These are phyloP conservation scores for Cordyceps farinosa DNA, from an alignment of 2,329 filamentous ascomycete genomes.

Conservation along the genomic window DNA sequence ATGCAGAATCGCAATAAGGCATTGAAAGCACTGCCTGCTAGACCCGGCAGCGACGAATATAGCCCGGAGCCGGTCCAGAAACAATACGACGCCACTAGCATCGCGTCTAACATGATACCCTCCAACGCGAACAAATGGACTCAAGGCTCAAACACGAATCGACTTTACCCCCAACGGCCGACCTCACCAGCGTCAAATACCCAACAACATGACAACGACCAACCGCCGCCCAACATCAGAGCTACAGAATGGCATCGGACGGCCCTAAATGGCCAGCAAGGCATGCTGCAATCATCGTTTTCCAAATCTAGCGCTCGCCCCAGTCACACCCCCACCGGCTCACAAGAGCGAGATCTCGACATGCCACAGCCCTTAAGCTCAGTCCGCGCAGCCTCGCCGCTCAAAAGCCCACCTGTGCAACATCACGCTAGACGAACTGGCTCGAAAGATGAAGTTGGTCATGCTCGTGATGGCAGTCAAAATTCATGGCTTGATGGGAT, in stretches of 20 bases:
- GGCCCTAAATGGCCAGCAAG: conserved; percentile 20
- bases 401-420: conserved; percentile 18
- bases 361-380: conserved; percentile 71
- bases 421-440: conserved; percentile 28
- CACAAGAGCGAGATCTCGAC: conserved; percentile 11
- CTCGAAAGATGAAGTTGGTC: conserved; percentile 31
- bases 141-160: not conserved
- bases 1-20: conserved; percentile 42
- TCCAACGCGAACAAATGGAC: not conserved
- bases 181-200: not conserved
- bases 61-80: conserved; percentile 20
- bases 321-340: conserved; percentile 1
- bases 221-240: conserved; percentile 12
- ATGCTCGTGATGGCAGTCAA: conserved; percentile 61
- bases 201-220: not conserved
- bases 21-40: conserved; percentile 73
- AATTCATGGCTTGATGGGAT: conserved; percentile 94
- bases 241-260: conserved; percentile 13
- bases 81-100: conserved; percentile 12
- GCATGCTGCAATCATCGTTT: conserved; percentile 49
- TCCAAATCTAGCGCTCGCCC: conserved; percentile 45
- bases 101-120: not conserved
- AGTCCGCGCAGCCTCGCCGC: conserved; percentile 50
- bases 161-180: not conserved
- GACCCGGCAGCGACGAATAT: conserved; percentile 53